Conservation (phyloP, 1,139 yeast species). For the Taphrina confusa region DNA sequence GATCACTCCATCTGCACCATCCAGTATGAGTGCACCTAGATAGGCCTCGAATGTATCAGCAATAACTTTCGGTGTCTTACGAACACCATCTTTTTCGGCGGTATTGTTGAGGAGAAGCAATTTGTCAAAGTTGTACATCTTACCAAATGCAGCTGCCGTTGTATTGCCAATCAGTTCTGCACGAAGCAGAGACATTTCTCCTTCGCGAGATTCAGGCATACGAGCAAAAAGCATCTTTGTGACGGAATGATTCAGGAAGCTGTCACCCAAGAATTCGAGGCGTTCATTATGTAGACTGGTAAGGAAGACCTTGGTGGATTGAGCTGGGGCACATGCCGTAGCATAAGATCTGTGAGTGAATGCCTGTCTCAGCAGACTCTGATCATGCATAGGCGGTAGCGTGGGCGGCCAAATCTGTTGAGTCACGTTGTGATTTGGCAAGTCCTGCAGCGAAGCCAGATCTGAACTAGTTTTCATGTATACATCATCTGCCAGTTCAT, state of each 20-base stretch:
- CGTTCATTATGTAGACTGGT: conserved; percentile 71
- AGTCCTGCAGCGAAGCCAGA: background rate
- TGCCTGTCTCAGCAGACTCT: conserved; percentile 64
- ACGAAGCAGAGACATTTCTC: conserved; percentile 72
- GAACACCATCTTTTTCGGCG: conserved; percentile 43
- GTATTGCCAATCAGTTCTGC: conserved; percentile 73
- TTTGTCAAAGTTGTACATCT: conserved; percentile 67
- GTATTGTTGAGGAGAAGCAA: conserved; percentile 56
- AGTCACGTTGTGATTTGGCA: background rate
- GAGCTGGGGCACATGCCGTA: conserved; percentile 27
- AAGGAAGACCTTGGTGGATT: conserved; percentile 21
- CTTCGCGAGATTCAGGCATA: conserved; percentile 77
- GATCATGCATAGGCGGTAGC: conserved; percentile 67
- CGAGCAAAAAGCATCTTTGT: conserved; percentile 66
- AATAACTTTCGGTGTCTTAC: conserved; percentile 52
- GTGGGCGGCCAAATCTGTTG: conserved; percentile 55
- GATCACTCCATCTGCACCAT: conserved; percentile 51
- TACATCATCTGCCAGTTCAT: background rate
- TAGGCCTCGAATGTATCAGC: conserved; percentile 91
- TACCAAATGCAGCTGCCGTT: conserved; percentile 69
- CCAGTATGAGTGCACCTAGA: conserved; percentile 77
- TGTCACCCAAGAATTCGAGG: conserved; percentile 90
- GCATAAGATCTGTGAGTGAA: conserved; percentile 79
- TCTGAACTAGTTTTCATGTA: background rate
- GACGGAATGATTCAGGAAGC: conserved; percentile 72